Evolutionary conservation across 257 asterid genomes (phyloP), one percentile per base, ranked within the genome.

Genomic region (Ballota nigra): DNA sequence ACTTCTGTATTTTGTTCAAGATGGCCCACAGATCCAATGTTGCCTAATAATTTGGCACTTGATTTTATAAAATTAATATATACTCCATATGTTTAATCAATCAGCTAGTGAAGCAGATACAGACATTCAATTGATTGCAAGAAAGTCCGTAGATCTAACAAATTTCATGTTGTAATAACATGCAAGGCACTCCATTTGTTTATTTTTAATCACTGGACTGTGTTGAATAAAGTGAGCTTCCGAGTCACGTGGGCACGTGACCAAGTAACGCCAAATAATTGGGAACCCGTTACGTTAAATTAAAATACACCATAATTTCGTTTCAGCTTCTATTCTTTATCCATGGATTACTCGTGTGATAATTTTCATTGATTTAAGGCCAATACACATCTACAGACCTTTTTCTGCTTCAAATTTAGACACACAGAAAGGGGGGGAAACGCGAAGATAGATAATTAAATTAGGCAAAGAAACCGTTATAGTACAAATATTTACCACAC

Each of bases 211-310:
- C 15, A 51, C 38, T 23, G 77, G 53, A 76, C 49, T 55, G 49
- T 43, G 64, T 68, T 40, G 61, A 23, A 58, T n/a, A 40, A 43
- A 56, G 13, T 65, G 71, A 79, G 85, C 61, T 77, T 74, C 83
- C 77, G 43, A 74, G 28, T 75, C 83, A 80, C 84, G 59, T 82
- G 80, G 24, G 58, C 89, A 83, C 84, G 85, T 83, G 88, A 83
- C 70, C 79, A 49, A 28, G 68, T 61, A 72, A 81, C 71, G 69
- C 62, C 67, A 70, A 74, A 65, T 33, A 33, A 33, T 63, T 69
- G 43, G 60, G 52, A 62, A 28, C 75, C 38, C n/a, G n/a, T n/a
- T n/a, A n/a, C n/a, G n/a, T n/a, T n/a, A n/a, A n/a, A 60, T 20
- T 7, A 36, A 43, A 33, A 29, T n/a, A n/a, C 56, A 31, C 67